These are phyloP conservation scores for Yamadazyma kitorensis DNA, from an alignment of 805 yeast species.

Conservation along the genomic window DNA sequence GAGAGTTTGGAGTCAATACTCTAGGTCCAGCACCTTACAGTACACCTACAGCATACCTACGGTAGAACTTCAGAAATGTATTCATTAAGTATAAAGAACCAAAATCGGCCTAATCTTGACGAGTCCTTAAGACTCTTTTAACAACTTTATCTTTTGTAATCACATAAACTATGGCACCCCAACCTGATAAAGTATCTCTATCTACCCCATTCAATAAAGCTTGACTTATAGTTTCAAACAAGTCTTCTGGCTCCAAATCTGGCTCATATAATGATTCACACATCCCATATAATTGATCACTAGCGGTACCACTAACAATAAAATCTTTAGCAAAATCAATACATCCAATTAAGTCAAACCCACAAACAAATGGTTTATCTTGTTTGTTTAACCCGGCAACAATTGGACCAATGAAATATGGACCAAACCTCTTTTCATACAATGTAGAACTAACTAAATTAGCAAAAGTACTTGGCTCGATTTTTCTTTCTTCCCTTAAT, in stretches of 20 bases:
- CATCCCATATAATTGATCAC: constrained; percentile 98
- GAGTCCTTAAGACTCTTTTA: constrained; percentile 83
- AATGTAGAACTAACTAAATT: constrained; percentile 86
- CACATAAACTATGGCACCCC: constrained; percentile 96
- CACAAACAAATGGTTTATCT: constrained; percentile 85
- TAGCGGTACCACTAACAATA: constrained; percentile 92
- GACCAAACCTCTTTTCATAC: constrained; percentile 91
- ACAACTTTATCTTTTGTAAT: constrained; percentile 89
- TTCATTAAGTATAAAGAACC: no score
- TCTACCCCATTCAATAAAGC: constrained; percentile 92
- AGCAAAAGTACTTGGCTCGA: constrained; percentile 93
- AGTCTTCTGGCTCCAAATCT: constrained; percentile 86
- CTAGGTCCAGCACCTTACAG: no score
- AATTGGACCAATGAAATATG: constrained; percentile 94
- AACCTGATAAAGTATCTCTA: constrained; percentile 95
- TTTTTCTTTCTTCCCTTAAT: constrained; percentile 83
- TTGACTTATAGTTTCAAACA: constrained; percentile 93
- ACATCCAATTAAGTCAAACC: constrained; percentile 95
- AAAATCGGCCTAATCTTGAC: constrained; percentile 97
- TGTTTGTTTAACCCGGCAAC: constrained; percentile 92
- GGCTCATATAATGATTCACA: constrained; percentile 97
- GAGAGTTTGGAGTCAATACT: no score
- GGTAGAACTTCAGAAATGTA: no score
- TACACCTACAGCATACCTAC: no score
- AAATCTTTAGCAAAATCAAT: constrained; percentile 94